Percentiles rank a stretch among this genome's conserved stretches.
Evolutionary conservation across 2,329 filamentous ascomycete species (phyloP).

Genomic region (Neobulgaria alba): DNA sequence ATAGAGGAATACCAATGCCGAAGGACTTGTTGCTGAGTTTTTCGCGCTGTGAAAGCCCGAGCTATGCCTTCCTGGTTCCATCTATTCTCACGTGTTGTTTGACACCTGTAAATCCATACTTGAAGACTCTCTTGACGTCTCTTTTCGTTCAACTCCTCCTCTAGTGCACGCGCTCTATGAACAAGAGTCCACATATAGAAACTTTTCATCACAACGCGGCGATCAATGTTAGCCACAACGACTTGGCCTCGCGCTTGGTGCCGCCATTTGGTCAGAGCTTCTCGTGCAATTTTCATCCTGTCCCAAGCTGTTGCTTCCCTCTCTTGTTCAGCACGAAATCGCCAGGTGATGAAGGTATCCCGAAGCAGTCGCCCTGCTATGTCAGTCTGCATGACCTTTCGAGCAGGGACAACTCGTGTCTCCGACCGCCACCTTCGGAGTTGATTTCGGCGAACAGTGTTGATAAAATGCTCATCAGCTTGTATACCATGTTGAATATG

Average conservation of each 20-base stretch:
- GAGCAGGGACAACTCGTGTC: constrained; percentile 21
- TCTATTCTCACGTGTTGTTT: constrained; percentile 21
- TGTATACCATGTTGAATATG: constrained; percentile 9
- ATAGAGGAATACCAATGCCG: constrained; percentile 20
- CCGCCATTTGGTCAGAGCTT: constrained; percentile 54
- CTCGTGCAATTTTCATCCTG: constrained; percentile 43
- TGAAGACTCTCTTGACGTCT: constrained; percentile 32
- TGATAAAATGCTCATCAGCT: constrained; percentile 11
- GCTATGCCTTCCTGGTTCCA: constrained; percentile 21
- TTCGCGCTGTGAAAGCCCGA: constrained; percentile 16
- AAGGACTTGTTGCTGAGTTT: constrained; percentile 17
- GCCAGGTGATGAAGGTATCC: constrained; percentile 41
- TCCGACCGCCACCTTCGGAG: constrained; percentile 23
- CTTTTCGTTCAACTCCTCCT: constrained; percentile 32
- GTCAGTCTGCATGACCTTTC: constrained; percentile 33
- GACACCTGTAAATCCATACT: constrained; percentile 32
- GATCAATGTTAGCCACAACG: constrained; percentile 43
- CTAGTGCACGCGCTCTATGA: constrained; percentile 30
- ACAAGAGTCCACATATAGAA: constrained; percentile 55
- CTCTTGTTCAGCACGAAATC: constrained; percentile 34
- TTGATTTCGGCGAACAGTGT: constrained; percentile 8
- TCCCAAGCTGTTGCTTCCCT: constrained; percentile 41
- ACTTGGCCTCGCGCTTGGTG: constrained; percentile 46
- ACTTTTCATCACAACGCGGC: constrained; percentile 44
- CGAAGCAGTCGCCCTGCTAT: constrained; percentile 37